Conservation (phyloP, 2,329 filamentous ascomycete genomes). For the Xylariaceae sp. region DNA sequence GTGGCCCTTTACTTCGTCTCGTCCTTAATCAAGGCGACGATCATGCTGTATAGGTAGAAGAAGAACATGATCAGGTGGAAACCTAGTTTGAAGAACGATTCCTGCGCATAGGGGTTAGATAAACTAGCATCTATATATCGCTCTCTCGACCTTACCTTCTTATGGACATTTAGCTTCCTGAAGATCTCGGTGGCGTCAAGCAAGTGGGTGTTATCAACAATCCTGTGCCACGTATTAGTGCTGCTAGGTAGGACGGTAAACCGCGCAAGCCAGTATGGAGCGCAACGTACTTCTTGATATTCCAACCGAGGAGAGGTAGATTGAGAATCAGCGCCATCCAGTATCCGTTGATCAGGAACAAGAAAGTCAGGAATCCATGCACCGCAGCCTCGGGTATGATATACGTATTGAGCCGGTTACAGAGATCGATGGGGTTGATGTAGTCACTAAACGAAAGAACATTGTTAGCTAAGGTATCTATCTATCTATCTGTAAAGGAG, state of each 20-base stretch:
- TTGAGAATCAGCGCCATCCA: conserved; percentile 94
- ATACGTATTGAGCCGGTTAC: conserved; percentile 99
- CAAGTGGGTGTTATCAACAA: conserved; percentile 94
- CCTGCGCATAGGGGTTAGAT: conserved; percentile 54
- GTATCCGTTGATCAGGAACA: conserved; percentile 98
- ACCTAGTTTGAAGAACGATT: conserved; percentile 98
- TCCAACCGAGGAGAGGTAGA: conserved; percentile 88
- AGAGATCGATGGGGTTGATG: conserved; percentile 99
- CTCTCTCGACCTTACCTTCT: conserved; percentile 69
- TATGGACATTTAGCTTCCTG: conserved; percentile 97
- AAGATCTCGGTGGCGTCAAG: conserved; percentile 99
- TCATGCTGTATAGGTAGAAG: conserved; percentile 99
- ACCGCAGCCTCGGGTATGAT: conserved; percentile 98
- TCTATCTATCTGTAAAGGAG: background rate
- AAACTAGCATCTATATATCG: background rate
- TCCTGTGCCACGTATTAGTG: conserved; percentile 57
- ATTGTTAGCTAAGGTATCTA: conserved; percentile 33
- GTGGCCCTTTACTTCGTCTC: conserved; percentile 71
- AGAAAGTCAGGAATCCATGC: conserved; percentile 90
- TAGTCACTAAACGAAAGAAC: conserved; percentile 71
- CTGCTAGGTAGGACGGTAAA: background rate
- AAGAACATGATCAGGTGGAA: conserved; percentile 99
- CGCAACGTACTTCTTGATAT: conserved; percentile 88
- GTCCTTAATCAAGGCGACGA: conserved; percentile 93
- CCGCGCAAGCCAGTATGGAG: background rate